These are phyloP conservation scores for Ogataea henricii DNA, from an alignment of 805 yeast species.

Conservation along the genomic window DNA sequence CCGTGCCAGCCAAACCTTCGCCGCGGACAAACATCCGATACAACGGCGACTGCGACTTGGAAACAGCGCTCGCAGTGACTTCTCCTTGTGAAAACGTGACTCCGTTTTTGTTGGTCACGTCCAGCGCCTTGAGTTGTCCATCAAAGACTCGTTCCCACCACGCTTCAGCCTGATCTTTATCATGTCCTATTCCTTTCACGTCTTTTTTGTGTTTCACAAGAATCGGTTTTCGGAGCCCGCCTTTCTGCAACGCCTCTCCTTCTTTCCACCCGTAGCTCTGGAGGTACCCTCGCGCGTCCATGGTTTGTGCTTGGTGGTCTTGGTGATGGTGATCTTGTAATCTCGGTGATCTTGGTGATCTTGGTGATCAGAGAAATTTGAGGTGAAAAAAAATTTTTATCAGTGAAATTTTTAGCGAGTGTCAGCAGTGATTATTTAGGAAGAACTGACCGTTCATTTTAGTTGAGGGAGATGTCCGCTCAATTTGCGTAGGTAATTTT, in stretches of 20 bases:
- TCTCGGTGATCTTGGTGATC: too few species aligned
- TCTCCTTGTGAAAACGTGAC: slow-evolving; percentile 42
- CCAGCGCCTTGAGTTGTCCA: slow-evolving; percentile 81
- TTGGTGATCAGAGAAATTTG: not conserved
- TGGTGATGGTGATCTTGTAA: too few species aligned
- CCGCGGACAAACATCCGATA: slow-evolving; percentile 88
- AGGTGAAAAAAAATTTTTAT: not conserved
- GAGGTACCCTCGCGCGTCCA: slow-evolving; percentile 78
- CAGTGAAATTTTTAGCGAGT: not conserved
- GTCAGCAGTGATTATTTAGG: too few species aligned
- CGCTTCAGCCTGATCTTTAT: slow-evolving; percentile 71
- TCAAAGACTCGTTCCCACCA: slow-evolving; percentile 99
- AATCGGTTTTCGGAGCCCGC: slow-evolving; percentile 83
- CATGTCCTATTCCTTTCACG: slow-evolving; percentile 86
- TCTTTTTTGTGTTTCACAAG: slow-evolving; percentile 89
- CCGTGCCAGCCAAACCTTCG: slow-evolving; percentile 79
- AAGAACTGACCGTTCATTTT: too few species aligned
- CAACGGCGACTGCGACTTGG: slow-evolving; percentile 65
- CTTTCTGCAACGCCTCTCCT: slow-evolving; percentile 80
- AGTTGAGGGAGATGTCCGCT: too few species aligned
- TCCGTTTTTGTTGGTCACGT: slow-evolving; percentile 30
- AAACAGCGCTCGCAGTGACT: slow-evolving; percentile 46
- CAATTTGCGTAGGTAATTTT: too few species aligned
- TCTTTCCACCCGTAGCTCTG: slow-evolving; percentile 87
- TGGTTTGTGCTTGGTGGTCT: slow-evolving; percentile 27